Base-by-base conservation (phyloP, 202 grass and related monocot genomes). In the Bolboschoenoplectus hybrid region DNA sequence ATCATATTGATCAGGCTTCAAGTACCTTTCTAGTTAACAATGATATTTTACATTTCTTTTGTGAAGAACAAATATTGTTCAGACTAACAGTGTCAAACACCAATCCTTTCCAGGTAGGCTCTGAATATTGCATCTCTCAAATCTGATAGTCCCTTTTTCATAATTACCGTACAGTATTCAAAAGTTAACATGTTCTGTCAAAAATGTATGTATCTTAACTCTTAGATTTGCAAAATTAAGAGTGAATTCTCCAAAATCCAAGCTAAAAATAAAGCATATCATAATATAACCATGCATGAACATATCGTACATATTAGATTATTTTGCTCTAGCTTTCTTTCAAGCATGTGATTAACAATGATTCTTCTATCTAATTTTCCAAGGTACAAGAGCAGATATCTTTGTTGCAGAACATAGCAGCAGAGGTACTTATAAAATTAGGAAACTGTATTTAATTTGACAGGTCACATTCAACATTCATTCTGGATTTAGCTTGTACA, bases 1-100 rank as follows among this genome's bases (percentile, higher is more conserved):
- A 34, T 66, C 57, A 82, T 66, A 66, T 82, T 82, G 19, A 43
- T 60, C 41, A 58, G 75, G 36, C 14, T 60, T 56, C 36, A 79
- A 60, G 75, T 79, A 41, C 52, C 75, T 79, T 79, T 40, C 14
- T 19, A 40, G 34, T 39, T 56, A 45, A 71, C 39, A 71, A 9
- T 44, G n/a, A 45, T 16, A 52, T 52, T 35, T 52, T 7, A 9
- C 46, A 34, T 52, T 35, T 35, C 10, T 52, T 35, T 52, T 51
- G 19, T 45, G 53, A 60, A 16, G 35, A 58, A 52, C 58, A 74
- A 35, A 58, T 76, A 9, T 5, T 1, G 47, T 75, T 36, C 46
- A 47, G 13, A 51, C 46, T 49, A 39, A 19, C 14, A 61, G 57
- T 26, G 26, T 26, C 26, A 26, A 26, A 26, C 26, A 26, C 26